Evolutionary conservation across 2,329 filamentous ascomycete species (phyloP).

Genomic region (Penicillium sp.): DNA sequence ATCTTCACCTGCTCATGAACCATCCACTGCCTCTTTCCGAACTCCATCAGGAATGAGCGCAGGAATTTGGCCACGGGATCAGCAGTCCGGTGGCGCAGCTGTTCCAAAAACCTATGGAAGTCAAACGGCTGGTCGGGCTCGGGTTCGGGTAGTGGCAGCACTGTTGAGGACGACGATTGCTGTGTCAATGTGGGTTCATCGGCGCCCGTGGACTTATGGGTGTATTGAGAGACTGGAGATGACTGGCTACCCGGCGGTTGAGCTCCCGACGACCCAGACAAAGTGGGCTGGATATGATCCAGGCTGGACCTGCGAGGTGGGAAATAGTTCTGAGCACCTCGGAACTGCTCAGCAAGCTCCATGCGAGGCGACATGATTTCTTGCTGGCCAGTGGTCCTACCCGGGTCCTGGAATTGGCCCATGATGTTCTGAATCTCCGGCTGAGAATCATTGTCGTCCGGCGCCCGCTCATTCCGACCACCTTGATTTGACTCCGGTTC

Average conservation of each 20-base stretch:
- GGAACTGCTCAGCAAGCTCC: slow-evolving; percentile 73
- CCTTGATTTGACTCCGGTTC: slow-evolving; percentile 46
- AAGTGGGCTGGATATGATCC: slow-evolving; percentile 57
- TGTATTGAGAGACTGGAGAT: slow-evolving; percentile 26
- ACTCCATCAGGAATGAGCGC: slow-evolving; percentile 89
- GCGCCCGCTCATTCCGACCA: slow-evolving; percentile 56
- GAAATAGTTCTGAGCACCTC: slow-evolving; percentile 63
- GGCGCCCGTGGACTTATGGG: slow-evolving; percentile 19
- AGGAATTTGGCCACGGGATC: slow-evolving; percentile 95
- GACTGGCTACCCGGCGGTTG: slow-evolving; percentile 3
- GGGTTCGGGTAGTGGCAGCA: slow-evolving; percentile 66
- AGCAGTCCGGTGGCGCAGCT: slow-evolving; percentile 92
- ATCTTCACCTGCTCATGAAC: slow-evolving; percentile 99
- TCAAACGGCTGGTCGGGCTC: slow-evolving; percentile 89
- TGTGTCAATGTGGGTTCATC: slow-evolving; percentile 28
- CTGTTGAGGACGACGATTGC: slow-evolving; percentile 35
- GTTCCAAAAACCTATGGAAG: slow-evolving; percentile 94
- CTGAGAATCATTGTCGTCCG: slow-evolving; percentile 61
- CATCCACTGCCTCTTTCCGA: slow-evolving; percentile 98
- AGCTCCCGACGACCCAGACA: slow-evolving; percentile 24
- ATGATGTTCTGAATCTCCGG: slow-evolving; percentile 96
- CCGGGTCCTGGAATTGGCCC: slow-evolving; percentile 82
- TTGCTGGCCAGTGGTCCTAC: slow-evolving; percentile 65
- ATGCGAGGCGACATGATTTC: slow-evolving; percentile 90
- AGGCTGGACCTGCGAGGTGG: slow-evolving; percentile 83